Conservation (phyloP, 2,329 filamentous ascomycete genomes). For the Colletotrichum sp. region DNA sequence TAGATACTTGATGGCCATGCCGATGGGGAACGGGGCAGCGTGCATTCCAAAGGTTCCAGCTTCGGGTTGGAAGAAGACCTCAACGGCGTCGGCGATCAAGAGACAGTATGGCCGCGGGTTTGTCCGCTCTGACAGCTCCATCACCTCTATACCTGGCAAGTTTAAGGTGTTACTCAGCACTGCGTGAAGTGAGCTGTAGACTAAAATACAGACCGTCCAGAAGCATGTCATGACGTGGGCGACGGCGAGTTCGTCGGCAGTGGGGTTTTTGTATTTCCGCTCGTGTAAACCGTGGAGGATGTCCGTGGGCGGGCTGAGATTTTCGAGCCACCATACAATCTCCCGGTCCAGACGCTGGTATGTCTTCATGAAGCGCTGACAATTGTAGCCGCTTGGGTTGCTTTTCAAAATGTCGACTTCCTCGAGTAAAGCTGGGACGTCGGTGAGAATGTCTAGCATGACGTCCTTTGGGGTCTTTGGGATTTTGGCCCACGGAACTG, state of each 20-base stretch:
- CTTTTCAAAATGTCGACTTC: constrained; percentile 28
- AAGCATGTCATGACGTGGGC: constrained; percentile 1
- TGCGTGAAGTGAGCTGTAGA: background rate
- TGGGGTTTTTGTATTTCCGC: background rate
- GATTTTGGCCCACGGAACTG: constrained; percentile 30
- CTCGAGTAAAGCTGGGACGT: constrained; percentile 29
- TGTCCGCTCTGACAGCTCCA: background rate
- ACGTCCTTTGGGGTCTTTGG: constrained; percentile 33
- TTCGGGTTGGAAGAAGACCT: constrained; percentile 6
- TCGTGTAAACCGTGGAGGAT: background rate
- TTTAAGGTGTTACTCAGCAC: background rate
- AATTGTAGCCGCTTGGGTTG: background rate
- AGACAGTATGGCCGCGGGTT: constrained; percentile 5
- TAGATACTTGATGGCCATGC: constrained; percentile 13
- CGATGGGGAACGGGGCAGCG: background rate
- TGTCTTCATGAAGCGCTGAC: background rate
- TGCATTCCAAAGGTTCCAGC: constrained; percentile 8
- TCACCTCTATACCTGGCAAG: background rate
- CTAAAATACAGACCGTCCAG: constrained; percentile 6
- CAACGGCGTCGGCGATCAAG: constrained; percentile 7
- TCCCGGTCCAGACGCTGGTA: background rate
- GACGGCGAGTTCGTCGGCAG: constrained; percentile 1
- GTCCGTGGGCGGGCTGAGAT: background rate
- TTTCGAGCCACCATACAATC: background rate
- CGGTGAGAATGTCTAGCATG: constrained; percentile 33